Conservation (phyloP, 225 moss, liverwort and hornwort species). For the Pleurozium schreberi region DNA sequence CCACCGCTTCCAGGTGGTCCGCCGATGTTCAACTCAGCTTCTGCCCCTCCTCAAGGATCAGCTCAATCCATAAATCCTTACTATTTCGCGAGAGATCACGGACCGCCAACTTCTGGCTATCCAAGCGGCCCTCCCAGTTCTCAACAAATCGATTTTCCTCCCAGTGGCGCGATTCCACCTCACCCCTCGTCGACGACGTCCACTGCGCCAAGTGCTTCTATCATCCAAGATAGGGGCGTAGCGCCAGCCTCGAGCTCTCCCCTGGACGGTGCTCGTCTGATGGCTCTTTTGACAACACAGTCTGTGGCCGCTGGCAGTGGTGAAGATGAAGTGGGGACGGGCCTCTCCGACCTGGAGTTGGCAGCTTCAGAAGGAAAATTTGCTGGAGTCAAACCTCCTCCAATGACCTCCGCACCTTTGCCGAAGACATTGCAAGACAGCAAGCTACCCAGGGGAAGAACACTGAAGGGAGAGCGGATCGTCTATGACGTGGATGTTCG, state of each 20-base stretch:
- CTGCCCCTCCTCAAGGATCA: constrained; percentile 29
- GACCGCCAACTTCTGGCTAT: constrained; percentile 45
- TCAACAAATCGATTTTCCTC: constrained; percentile 25
- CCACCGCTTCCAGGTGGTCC: constrained; percentile 36
- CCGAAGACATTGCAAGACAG: constrained; percentile 45
- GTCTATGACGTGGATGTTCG: constrained; percentile 79
- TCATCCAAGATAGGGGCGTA: constrained; percentile 25
- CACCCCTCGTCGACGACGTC: constrained; percentile 41
- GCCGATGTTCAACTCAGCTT: constrained; percentile 15
- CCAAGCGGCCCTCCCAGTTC: constrained; percentile 39
- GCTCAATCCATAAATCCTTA: constrained; percentile 42
- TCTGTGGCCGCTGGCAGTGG: constrained; percentile 53
- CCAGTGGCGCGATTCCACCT: constrained; percentile 27
- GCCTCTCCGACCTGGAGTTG: constrained; percentile 22
- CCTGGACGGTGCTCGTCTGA: constrained; percentile 86
- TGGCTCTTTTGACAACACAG: constrained; percentile 94
- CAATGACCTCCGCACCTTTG: constrained; percentile 38
- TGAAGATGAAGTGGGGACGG: constrained; percentile 54
- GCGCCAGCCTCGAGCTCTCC: constrained; percentile 71
- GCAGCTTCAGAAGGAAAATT: constrained; percentile 49
- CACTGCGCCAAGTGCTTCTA: constrained; percentile 6
- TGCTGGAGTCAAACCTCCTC: constrained; percentile 52
- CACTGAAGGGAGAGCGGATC: constrained; percentile 61
- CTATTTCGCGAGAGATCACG: constrained; percentile 67
- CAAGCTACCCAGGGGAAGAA: constrained; percentile 74